These are phyloP conservation scores for Acorus gramineus DNA, from an alignment of 106 monocot species.

Conservation along the genomic window DNA sequence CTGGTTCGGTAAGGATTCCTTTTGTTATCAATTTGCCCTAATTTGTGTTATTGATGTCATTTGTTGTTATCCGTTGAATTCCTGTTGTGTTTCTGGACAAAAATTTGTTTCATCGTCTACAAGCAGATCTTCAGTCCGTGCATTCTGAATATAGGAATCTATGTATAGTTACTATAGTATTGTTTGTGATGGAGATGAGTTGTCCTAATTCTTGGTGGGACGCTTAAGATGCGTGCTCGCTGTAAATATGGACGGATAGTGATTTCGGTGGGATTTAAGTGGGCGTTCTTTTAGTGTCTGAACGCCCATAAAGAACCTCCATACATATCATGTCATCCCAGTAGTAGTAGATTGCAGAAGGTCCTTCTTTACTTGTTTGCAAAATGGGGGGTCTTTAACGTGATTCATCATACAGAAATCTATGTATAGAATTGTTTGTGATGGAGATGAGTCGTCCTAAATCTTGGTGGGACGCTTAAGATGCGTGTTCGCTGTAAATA, in stretches of 20 bases:
- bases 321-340: background rate
- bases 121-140: too few relatives aligned
- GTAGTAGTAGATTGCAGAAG: background rate
- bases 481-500: constrained; percentile 26
- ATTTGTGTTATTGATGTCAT: background rate
- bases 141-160: too few relatives aligned
- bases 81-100: background rate
- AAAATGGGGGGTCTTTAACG: too few relatives aligned
- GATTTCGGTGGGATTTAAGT: background rate
- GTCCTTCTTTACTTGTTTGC: too few relatives aligned
- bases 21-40: too few relatives aligned
- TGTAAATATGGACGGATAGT: constrained; percentile 13
- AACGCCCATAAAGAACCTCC: constrained; percentile 8
- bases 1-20: constrained; percentile 27
- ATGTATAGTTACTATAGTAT: too few relatives aligned
- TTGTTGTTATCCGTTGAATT: background rate
- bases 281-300: background rate
- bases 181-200: background rate
- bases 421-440: too few relatives aligned
- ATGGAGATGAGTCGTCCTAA: constrained; percentile 20
- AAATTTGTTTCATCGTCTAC: too few relatives aligned
- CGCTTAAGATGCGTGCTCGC: constrained; percentile 5
- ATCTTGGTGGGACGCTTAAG: constrained; percentile 25
- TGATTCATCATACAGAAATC: too few relatives aligned
- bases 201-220: constrained; percentile 15